A percentile compares a stretch with the other conserved stretches of the same genome.
These are phyloP conservation scores for Pyrenopolyporus hunteri DNA, from an alignment of 495 filamentous ascomycete genomes.

Conservation along the genomic window DNA sequence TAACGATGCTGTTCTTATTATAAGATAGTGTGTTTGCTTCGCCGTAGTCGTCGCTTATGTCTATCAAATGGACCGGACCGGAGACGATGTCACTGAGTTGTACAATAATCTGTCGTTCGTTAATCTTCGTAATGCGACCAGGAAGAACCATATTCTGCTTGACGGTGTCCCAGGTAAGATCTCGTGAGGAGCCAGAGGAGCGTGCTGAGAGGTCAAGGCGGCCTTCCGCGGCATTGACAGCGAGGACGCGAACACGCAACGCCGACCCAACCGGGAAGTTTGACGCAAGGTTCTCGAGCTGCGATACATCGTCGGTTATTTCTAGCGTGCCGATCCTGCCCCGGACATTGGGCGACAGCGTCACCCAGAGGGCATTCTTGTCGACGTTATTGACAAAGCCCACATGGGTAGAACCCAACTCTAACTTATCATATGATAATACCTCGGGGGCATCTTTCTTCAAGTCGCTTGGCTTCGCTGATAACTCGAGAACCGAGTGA, in stretches of 20 bases:
- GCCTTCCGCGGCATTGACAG: conserved; percentile 72
- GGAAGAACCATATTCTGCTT: conserved; percentile 79
- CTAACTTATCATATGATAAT: conserved; percentile 75
- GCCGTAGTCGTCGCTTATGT: conserved; percentile 85
- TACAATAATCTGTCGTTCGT: conserved; percentile 80
- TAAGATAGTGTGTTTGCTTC: conserved; percentile 66
- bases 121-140: conserved; percentile 82
- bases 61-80: conserved; percentile 74
- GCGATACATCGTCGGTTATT: conserved; percentile 81
- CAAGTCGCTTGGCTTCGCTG: conserved; percentile 76
- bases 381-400: conserved; percentile 89
- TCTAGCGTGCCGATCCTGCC: conserved; percentile 82
- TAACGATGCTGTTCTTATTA: conserved; percentile 82
- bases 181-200: conserved; percentile 55
- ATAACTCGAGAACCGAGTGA: conserved; percentile 86
- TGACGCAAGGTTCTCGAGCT: conserved; percentile 73
- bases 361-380: conserved; percentile 82
- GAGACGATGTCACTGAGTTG: conserved; percentile 79
- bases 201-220: conserved; percentile 83
- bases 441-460: conserved; percentile 54
- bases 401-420: conserved; percentile 70
- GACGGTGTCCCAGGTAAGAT: conserved; percentile 70
- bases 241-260: conserved; percentile 74
- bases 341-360: conserved; percentile 86
- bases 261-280: conserved; percentile 90